Conservation (phyloP, 495 filamentous ascomycete genomes). For the Penicillium riverlandense region DNA sequence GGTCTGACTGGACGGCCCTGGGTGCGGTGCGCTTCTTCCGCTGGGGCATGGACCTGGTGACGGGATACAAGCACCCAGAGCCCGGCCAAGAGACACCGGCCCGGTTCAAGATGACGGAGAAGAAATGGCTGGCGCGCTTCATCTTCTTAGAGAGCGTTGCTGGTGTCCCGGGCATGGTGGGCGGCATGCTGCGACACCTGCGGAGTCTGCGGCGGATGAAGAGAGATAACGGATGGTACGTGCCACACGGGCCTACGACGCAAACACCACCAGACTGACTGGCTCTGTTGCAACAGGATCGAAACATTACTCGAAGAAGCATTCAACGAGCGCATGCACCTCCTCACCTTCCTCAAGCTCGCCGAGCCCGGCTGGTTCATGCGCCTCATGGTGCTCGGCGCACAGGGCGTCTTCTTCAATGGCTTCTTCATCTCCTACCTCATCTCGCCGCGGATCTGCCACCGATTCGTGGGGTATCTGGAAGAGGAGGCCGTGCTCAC, state of each 20-base stretch:
- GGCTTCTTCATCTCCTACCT: slow-evolving; percentile 86
- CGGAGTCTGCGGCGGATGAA: slow-evolving; percentile 75
- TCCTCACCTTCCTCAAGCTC: slow-evolving; percentile 90
- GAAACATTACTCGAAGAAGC: slow-evolving; percentile 90
- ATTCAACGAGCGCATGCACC: slow-evolving; percentile 95
- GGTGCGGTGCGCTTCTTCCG: slow-evolving; percentile 54
- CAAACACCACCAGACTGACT: background rate
- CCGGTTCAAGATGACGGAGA: slow-evolving; percentile 58
- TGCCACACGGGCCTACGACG: background rate
- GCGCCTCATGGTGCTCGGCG: slow-evolving; percentile 76
- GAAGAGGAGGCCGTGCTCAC: slow-evolving; percentile 97
- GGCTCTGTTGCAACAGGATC: slow-evolving; percentile 46
- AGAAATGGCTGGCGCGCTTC: slow-evolving; percentile 75
- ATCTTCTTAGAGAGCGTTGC: slow-evolving; percentile 94
- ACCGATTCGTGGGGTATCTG: slow-evolving; percentile 94
- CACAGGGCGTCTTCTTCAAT: slow-evolving; percentile 90
- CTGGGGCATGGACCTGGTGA: slow-evolving; percentile 59
- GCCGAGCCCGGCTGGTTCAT: slow-evolving; percentile 85
- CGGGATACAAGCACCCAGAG: slow-evolving; percentile 62
- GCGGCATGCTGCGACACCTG: slow-evolving; percentile 85
- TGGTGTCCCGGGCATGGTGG: slow-evolving; percentile 95
- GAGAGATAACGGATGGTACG: slow-evolving; percentile 87
- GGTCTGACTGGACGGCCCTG: slow-evolving; percentile 63
- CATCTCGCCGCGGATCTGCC: slow-evolving; percentile 79
- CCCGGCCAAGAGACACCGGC: slow-evolving; percentile 33